Percentiles rank a stretch among this genome's conserved stretches.
These are phyloP conservation scores for Hippophae tibetana DNA, from an alignment of 306 rosid genomes.

Conservation along the genomic window DNA sequence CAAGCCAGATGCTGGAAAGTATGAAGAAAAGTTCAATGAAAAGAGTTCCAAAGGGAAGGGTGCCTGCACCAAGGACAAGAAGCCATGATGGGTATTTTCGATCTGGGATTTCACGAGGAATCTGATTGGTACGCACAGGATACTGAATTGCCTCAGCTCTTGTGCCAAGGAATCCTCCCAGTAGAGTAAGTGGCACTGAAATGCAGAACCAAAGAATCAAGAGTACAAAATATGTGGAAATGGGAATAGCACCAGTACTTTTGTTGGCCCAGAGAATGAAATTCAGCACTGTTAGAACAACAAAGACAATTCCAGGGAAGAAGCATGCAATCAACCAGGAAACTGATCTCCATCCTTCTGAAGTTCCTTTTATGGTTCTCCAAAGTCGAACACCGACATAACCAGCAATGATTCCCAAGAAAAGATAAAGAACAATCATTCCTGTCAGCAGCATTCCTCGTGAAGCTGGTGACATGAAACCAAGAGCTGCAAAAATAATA, in stretches of 20 bases:
- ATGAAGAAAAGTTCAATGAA: slow-evolving; percentile 95
- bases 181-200: slow-evolving; percentile 90
- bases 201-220: slow-evolving; percentile 91
- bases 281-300: slow-evolving; percentile 66
- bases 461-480: slow-evolving; percentile 72
- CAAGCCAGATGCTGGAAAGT: slow-evolving; percentile 98
- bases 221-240: slow-evolving; percentile 67
- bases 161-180: slow-evolving; percentile 81
- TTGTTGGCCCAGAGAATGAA: slow-evolving; percentile 93
- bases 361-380: slow-evolving; percentile 83
- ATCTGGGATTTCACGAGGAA: slow-evolving; percentile 84
- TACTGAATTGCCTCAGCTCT: slow-evolving; percentile 58
- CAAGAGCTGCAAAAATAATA: slow-evolving; percentile 78
- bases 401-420: slow-evolving; percentile 81
- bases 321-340: slow-evolving; percentile 85
- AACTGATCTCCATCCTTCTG: slow-evolving; percentile 81
- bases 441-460: slow-evolving; percentile 89
- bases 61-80: slow-evolving; percentile 96
- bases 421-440: slow-evolving; percentile 87
- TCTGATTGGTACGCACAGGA: slow-evolving; percentile 92
- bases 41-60: slow-evolving; percentile 93
- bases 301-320: slow-evolving; percentile 83
- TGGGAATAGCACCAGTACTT: slow-evolving; percentile 92
- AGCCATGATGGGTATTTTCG: slow-evolving; percentile 93
- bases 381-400: slow-evolving; percentile 85